These are phyloP conservation scores for Plasmodium fragile DNA, from an alignment of 169 alveolate genomes.

Conservation along the genomic window DNA sequence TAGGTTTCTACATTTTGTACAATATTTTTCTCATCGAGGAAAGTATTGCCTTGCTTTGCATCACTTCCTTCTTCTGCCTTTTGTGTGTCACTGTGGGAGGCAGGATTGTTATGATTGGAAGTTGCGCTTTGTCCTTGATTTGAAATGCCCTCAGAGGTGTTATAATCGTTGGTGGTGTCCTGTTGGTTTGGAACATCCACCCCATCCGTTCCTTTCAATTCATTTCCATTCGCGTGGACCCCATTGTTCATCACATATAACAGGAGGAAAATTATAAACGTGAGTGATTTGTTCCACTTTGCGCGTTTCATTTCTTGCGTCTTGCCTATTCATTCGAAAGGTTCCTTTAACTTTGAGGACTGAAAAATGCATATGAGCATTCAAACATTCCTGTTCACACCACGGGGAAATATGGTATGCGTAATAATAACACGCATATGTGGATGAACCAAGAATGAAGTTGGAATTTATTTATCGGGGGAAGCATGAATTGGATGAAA, in stretches of 20 bases:
- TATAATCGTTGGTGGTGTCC: neutral
- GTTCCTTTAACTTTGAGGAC: neutral
- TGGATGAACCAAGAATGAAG: neutral
- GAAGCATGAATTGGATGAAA: neutral
- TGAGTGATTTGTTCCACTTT: conserved; percentile 15
- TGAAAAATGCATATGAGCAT: neutral
- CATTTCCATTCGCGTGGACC: neutral
- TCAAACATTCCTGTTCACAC: neutral
- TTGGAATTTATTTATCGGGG: neutral
- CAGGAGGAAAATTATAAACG: conserved; percentile 15
- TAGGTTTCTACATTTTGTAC: neutral
- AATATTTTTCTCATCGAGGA: neutral
- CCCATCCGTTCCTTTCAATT: neutral
- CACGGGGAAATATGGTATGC: neutral
- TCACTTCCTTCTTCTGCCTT: neutral
- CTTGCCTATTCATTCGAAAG: neutral
- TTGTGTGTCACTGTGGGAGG: neutral
- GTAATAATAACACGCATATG: neutral
- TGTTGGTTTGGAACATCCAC: neutral
- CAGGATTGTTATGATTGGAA: neutral
- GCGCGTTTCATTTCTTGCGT: conserved; percentile 31
- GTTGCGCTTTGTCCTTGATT: neutral
- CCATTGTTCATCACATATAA: conserved; percentile 30
- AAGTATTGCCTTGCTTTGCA: neutral
- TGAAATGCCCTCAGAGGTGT: neutral